Conservation (phyloP, 2,329 filamentous ascomycete species). For the Talaromyces rugulosus region DNA sequence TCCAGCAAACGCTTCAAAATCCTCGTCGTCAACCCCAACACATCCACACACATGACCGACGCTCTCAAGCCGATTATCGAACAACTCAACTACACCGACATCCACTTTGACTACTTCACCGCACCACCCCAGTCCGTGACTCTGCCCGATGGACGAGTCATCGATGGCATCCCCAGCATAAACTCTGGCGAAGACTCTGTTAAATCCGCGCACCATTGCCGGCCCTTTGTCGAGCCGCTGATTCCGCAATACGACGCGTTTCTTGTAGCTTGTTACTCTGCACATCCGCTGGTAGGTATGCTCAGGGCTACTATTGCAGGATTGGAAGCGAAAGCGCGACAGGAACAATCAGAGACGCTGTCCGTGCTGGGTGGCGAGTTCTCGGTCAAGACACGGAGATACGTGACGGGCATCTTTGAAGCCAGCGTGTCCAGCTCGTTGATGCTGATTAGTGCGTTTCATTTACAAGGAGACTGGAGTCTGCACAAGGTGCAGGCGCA, state of each 20-base stretch:
- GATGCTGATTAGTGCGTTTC: constrained; percentile 46
- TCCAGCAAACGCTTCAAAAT: constrained; percentile 22
- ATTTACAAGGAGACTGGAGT: constrained; percentile 19
- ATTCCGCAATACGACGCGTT: constrained; percentile 61
- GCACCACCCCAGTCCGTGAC: constrained; percentile 29
- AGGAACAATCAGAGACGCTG: constrained; percentile 1
- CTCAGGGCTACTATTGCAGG: constrained; percentile 47
- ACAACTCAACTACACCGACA: constrained; percentile 31
- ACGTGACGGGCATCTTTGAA: constrained; percentile 82
- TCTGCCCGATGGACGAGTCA: constrained; percentile 25
- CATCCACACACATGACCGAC: constrained; percentile 41
- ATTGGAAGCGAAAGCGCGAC: constrained; percentile 11
- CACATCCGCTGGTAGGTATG: constrained; percentile 68
- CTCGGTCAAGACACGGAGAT: constrained; percentile 34
- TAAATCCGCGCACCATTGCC: constrained; percentile 59
- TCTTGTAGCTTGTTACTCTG: constrained; percentile 82
- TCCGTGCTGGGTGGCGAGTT: constrained; percentile 1
- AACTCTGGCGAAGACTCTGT: constrained; percentile 67
- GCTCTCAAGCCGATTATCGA: constrained; percentile 38
- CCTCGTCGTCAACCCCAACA: constrained; percentile 45
- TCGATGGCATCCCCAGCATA: constrained; percentile 66
- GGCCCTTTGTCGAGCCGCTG: constrained; percentile 49
- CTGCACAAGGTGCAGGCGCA: constrained; percentile 35
- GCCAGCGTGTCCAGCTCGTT: constrained; percentile 66
- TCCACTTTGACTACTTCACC: constrained; percentile 38